Conservation (phyloP, 257 asterid genomes). For the Catharanthus roseus region DNA sequence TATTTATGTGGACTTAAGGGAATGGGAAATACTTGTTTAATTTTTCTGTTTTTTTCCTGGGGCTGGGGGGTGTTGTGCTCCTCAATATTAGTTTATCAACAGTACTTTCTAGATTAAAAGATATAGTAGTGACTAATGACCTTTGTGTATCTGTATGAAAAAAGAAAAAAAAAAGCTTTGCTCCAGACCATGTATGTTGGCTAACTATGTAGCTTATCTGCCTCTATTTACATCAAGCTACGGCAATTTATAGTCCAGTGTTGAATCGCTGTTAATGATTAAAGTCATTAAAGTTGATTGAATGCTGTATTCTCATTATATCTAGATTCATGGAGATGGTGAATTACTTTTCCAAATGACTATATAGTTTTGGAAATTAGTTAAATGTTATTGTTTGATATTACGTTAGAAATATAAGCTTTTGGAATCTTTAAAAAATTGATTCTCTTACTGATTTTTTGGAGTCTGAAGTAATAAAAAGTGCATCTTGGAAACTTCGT, state of each 20-base stretch:
- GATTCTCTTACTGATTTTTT: neutral
- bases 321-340: neutral
- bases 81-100: neutral
- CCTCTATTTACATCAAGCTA: neutral
- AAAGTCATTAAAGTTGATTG: neutral
- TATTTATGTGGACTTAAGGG: neutral
- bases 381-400: neutral
- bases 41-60: neutral
- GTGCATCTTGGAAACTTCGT: neutral
- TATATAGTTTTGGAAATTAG: neutral
- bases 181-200: neutral
- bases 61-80: neutral
- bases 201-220: neutral
- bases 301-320: neutral
- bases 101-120: neutral
- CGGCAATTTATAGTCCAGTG: neutral
- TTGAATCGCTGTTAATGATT: neutral
- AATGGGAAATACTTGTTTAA: neutral
- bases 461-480: neutral
- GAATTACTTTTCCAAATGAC: neutral
- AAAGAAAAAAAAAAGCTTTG: no score
- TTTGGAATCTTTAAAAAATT: neutral
- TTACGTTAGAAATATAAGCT: neutral
- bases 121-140: neutral
- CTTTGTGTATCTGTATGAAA: neutral